Evolutionary conservation across 768 basidiomycete genomes (phyloP).

Genomic region (Phlebiopsis gigantea): DNA sequence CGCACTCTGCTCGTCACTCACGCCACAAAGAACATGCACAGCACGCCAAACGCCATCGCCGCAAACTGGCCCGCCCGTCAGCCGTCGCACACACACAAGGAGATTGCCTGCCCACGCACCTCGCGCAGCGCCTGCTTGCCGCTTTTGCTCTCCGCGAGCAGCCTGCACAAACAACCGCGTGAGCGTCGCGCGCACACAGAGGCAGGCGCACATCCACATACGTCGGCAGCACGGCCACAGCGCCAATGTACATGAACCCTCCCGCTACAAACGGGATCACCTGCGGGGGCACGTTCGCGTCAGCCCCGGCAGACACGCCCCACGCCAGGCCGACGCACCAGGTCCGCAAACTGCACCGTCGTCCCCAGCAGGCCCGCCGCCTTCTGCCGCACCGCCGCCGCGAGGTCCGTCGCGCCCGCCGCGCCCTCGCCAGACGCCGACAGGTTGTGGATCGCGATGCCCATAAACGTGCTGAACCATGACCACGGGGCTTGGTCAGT

Average conservation of each 20-base stretch:
- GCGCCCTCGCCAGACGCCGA: constrained; percentile 43
- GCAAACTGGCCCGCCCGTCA: constrained; percentile 56
- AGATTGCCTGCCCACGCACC: constrained; percentile 40
- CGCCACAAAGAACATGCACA: constrained; percentile 91
- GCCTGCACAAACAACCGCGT: constrained; percentile 35
- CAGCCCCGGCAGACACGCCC: constrained; percentile 13
- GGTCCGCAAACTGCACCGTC: constrained; percentile 69
- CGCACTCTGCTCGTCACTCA: constrained; percentile 21
- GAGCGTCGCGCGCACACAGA: too few species aligned
- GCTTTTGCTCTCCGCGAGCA: constrained; percentile 85
- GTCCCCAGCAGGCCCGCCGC: constrained; percentile 81
- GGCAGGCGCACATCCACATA: constrained; percentile 49
- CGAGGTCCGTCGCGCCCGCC: constrained; percentile 50
- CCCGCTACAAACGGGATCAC: constrained; percentile 89
- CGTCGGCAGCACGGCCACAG: constrained; percentile 89
- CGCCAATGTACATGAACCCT: constrained; percentile 91
- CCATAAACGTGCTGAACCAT: constrained; percentile 69
- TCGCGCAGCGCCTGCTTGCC: constrained; percentile 87
- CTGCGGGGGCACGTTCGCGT: constrained; percentile 32
- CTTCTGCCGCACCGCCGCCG: constrained; percentile 70
- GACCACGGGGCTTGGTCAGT: not conserved
- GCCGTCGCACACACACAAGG: constrained; percentile 3
- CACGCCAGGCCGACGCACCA: constrained; percentile 54
- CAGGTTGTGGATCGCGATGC: constrained; percentile 77
- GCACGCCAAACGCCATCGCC: constrained; percentile 86